Base-by-base conservation (phyloP, 2,329 filamentous ascomycete species). In the Trichoderma hamatum region DNA sequence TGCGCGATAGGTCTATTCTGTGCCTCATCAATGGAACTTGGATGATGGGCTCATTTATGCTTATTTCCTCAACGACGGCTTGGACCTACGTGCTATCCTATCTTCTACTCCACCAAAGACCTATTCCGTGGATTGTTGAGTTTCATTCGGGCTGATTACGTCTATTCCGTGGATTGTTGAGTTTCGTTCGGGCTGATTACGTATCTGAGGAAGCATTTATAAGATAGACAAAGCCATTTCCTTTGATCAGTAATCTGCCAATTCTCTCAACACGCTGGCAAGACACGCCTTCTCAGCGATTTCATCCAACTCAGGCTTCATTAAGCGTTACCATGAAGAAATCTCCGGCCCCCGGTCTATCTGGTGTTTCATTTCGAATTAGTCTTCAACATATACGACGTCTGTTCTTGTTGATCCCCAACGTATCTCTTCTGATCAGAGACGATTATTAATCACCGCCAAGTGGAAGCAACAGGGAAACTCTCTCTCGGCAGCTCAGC, bases 371-470 rank as follows among this genome's bases (percentile, higher is more conserved):
- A 2, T n/a, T 3, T 43, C 10, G 1, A 3, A 43, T 3, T 43
- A 49, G n/a, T 28, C 21, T 54, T 28, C 51, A 26, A 32, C 51
- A 11, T 32, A 24, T 46, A 1, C 26, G 6, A 43, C n/a, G 6
- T 43, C 19, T 3, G 6, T 5, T 65, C n/a, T 49, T 16, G n/a
- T 49, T 58, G 28, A 36, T 49, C 21, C 63, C 52, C 39, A 26
- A 36, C 39, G 6, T 6, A 9, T 46, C 26, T 46, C 39, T 43
- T 32, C 14, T 3, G n/a, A 51, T 3, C 5, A 1, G 10, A 9
- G 3, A 2, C 26, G 39, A 67, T 67, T 58, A 59, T 59, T 67
- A 67, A 67, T 59, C 64, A 14, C 11, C 24, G 3, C n/a, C 7
- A 14, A 55, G 28, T 14, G 3, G 10, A 55, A 67, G 32, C 16